Evolutionary conservation across 2,329 filamentous ascomycete species (phyloP).

Genomic region (Magnaporthiopsis rhizophila): DNA sequence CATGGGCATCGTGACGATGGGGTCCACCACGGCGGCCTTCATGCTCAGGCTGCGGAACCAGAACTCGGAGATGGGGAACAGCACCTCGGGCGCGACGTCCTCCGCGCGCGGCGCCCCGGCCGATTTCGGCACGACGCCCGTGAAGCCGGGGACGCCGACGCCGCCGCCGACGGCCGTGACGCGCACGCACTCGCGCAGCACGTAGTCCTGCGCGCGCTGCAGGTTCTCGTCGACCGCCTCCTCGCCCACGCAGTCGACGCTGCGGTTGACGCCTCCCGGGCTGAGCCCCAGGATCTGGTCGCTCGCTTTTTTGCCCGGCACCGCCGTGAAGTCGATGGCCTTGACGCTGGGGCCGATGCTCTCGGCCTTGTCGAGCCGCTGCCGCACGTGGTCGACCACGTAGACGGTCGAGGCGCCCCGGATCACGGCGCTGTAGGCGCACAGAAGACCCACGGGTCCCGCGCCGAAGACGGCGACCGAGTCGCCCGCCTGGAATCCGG

Average conservation of each 20-base stretch:
- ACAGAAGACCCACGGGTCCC: conserved; percentile 18
- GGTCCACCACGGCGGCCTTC: conserved; percentile 10
- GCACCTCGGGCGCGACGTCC: conserved; percentile 9
- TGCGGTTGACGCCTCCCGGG: conserved; percentile 15
- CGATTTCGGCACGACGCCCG: conserved; percentile 8
- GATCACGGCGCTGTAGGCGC: conserved; percentile 18
- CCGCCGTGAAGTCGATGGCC: conserved; percentile 16
- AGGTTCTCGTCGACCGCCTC: conserved; percentile 15
- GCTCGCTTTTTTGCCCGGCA: conserved; percentile 8
- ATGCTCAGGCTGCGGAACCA: conserved; percentile 14
- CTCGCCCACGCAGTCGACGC: conserved; percentile 16
- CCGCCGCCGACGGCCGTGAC: conserved; percentile 15
- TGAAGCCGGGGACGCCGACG: conserved; percentile 17
- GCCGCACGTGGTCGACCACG: conserved; percentile 16
- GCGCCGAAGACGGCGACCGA: conserved; percentile 19
- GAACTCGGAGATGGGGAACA: conserved; percentile 15
- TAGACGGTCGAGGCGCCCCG: conserved; percentile 17
- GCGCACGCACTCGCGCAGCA: conserved; percentile 13
- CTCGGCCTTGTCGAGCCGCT: conserved; percentile 15
- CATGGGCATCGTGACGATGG: conserved; percentile 10
- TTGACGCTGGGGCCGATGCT: conserved; percentile 14
- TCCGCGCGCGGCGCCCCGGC: conserved; percentile 13
- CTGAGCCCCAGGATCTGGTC: conserved; percentile 15
- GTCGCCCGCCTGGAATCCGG: conserved; percentile 29
- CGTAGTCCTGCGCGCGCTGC: conserved; percentile 13